Conservation (phyloP, 768 basidiomycete genomes). For the Hericium coralloides region DNA sequence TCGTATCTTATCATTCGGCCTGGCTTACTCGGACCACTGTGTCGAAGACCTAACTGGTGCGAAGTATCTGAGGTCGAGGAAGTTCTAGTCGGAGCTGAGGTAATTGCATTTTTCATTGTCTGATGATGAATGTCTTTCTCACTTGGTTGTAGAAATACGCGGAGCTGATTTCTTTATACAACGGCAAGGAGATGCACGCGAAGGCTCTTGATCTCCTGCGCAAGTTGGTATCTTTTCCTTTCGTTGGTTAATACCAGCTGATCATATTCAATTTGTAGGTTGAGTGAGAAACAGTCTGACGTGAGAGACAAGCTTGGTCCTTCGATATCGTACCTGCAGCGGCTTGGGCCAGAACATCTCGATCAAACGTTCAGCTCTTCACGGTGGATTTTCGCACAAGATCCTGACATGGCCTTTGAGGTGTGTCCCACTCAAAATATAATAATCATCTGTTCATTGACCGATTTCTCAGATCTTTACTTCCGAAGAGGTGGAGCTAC, state of each 20-base stretch:
- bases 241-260: neutral
- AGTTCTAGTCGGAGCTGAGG: slow-evolving; percentile 70
- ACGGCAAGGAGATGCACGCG: slow-evolving; percentile 91
- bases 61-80: slow-evolving; percentile 93
- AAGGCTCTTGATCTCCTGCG: slow-evolving; percentile 80
- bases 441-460: neutral
- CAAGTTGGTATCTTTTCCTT: slow-evolving; percentile 45
- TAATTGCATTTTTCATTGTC: slow-evolving; percentile 22
- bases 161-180: slow-evolving; percentile 86
- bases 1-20: slow-evolving; percentile 81
- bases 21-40: slow-evolving; percentile 73
- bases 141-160: slow-evolving; percentile 62
- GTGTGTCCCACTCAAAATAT: slow-evolving; percentile 25
- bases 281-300: slow-evolving; percentile 73
- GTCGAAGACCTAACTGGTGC: slow-evolving; percentile 93
- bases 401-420: slow-evolving; percentile 69
- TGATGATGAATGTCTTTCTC: neutral
- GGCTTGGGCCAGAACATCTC: slow-evolving; percentile 76
- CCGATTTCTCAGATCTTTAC: slow-evolving; percentile 68
- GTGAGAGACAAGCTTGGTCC: slow-evolving; percentile 71
- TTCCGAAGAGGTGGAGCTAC: slow-evolving; percentile 89
- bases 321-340: slow-evolving; percentile 84
- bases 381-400: slow-evolving; percentile 76
- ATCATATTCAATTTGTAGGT: slow-evolving; percentile 31
- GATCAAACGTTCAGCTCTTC: slow-evolving; percentile 76